Base-by-base conservation (phyloP, 495 filamentous ascomycete species). In the Penicillium salamii region DNA sequence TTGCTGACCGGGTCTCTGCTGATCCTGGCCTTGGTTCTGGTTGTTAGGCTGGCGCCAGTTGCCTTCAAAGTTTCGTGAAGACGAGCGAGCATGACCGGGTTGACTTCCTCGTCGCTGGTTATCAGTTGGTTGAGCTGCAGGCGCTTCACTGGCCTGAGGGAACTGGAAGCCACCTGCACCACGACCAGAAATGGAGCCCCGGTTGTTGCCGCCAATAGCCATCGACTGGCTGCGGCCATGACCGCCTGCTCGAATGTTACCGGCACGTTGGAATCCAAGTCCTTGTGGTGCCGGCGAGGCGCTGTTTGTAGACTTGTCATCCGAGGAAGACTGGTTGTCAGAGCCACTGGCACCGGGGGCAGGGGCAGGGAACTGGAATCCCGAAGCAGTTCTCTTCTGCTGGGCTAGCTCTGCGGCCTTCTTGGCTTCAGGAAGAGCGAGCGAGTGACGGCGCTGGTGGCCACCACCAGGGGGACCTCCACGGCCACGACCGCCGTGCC, bases 331-430 rank as follows among this genome's bases (percentile, higher is more conserved):
- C 48, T 75, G 60, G 49, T 68, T 78, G 4, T 77, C 65, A 8
- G 81, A 77, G 21, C 77, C 69, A 33, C 76, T 75, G 40, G 78
- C 70, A 61, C 82, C 78, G 44, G 93, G 86, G 35, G 84, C 80
- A 40, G 93, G 61, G 26, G 58, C 58, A 0, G 61, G 95, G 66
- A 98, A 98, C 66, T 97, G 95, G 68, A 98, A 98, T 14, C 82
- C 88, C 50, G 89, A 87, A 11, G 91, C 91, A 20, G 90, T 93
- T 61, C 92, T 81, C 72, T 97, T 97, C 71, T 96, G 91, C 72
- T 98, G 95, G 36, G 93, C 93, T 15, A 96, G 68, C 65, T 98
- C 93, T 36, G 93, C 93, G 23, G 95, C 95, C 73, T 96, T 97
- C 77, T 96, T 97, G 21, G 93, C 93, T 68, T 98, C 93, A 3